phyloP scores from a whole-genome alignment of 306 rosid genomes.

The Inga leiocalycina region DNA sequence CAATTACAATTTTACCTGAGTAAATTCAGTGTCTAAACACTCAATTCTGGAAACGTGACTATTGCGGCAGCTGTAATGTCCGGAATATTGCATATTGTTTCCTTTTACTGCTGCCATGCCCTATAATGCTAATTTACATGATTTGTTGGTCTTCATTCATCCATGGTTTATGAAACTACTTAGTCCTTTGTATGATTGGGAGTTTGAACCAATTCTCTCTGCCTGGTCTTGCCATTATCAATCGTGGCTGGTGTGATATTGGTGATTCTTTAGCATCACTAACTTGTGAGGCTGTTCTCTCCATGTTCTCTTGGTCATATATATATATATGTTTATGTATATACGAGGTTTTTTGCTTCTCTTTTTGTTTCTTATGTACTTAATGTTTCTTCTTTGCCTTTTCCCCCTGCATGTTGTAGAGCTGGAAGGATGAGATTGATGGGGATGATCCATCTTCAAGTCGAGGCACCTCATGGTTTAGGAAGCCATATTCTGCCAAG shows the following conservation, averaged over 20 bases:
- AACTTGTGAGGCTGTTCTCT: conserved; percentile 7
- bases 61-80: conserved; percentile 9
- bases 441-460: conserved; percentile 37
- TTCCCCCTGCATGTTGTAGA: conserved; percentile 25
- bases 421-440: conserved; percentile 38
- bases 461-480: conserved; percentile 40
- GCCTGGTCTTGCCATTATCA: conserved; percentile 5
- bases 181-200: not conserved
- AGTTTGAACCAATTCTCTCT: conserved; percentile 9
- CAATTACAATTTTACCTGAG: not conserved
- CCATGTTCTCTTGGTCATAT: not conserved
- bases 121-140: not conserved
- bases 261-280: not conserved
- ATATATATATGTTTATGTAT: not conserved
- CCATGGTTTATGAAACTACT: conserved; percentile 19
- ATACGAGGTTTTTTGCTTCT: not conserved
- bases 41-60: not conserved
- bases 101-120: not conserved
- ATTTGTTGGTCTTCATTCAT: conserved; percentile 6
- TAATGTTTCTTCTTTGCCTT: conserved; percentile 1
- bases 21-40: not conserved
- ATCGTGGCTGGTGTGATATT: conserved; percentile 15
- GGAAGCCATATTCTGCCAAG: conserved; percentile 22
- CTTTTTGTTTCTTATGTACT: not conserved
- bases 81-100: conserved; percentile 7